Evolutionary conservation across 1,284 basidiomycete species (phyloP).

Genomic region (Polyporus tsugae): DNA sequence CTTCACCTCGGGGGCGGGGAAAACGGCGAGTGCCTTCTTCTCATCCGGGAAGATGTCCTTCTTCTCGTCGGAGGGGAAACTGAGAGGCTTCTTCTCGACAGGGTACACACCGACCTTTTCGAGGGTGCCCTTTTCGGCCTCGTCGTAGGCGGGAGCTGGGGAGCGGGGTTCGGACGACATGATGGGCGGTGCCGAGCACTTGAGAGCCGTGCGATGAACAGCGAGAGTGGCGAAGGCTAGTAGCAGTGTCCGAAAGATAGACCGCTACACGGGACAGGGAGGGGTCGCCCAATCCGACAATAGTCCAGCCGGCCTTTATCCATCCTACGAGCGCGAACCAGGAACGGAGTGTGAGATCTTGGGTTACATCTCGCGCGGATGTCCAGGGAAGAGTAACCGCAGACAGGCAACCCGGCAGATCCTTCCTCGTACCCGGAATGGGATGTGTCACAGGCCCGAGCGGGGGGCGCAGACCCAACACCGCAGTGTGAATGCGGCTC

Average conservation of each 20-base stretch:
- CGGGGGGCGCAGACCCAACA: constrained; percentile 25
- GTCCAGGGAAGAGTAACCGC: constrained; percentile 23
- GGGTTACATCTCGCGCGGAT: constrained; percentile 26
- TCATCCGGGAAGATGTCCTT: constrained; percentile 41
- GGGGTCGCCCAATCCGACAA: constrained; percentile 29
- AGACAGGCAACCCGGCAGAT: constrained; percentile 33
- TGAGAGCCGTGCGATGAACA: constrained; percentile 23
- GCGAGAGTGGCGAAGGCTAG: constrained; percentile 13
- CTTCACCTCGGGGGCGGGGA: constrained; percentile 46
- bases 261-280: constrained; percentile 34
- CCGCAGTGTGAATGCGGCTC: constrained; percentile 30
- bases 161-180: constrained; percentile 41
- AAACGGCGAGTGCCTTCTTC: constrained; percentile 43
- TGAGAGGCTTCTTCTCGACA: constrained; percentile 46
- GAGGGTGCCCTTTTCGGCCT: constrained; percentile 66
- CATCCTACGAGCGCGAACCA: constrained; percentile 30
- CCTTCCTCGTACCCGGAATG: constrained; percentile 28
- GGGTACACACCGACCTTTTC: constrained; percentile 45
- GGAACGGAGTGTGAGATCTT: constrained; percentile 34
- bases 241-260: constrained; percentile 26
- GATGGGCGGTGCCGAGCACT: constrained; percentile 20
- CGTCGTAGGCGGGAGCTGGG: constrained; percentile 51
- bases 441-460: constrained; percentile 29
- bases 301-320: constrained; percentile 35
- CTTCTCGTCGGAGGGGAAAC: constrained; percentile 44